Conservation (phyloP, 2,329 filamentous ascomycete species). For the Ustulina deusta region DNA sequence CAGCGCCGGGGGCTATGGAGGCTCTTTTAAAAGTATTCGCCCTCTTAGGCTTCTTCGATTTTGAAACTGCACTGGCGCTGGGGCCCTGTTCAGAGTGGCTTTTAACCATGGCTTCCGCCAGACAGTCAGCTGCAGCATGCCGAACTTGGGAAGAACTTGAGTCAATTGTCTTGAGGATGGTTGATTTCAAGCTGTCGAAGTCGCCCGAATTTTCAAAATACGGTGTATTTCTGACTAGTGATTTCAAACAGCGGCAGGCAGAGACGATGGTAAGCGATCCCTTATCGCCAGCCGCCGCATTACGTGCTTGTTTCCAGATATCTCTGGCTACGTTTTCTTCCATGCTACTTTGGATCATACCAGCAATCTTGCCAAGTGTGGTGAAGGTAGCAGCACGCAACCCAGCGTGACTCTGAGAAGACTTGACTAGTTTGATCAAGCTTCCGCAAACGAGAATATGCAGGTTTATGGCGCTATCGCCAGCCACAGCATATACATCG, state of each 20-base stretch:
- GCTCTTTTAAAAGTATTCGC: conserved; percentile 62
- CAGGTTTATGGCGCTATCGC: conserved; percentile 89
- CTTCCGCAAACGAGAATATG: conserved; percentile 79
- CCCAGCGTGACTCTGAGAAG: conserved; percentile 82
- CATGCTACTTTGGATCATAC: conserved; percentile 79
- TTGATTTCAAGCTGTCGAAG: conserved; percentile 87
- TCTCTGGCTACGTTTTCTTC: conserved; percentile 90
- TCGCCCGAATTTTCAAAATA: conserved; percentile 92
- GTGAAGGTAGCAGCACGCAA: conserved; percentile 82
- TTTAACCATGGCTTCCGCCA: conserved; percentile 86
- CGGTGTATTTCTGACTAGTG: conserved; percentile 76
- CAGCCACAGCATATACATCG: conserved; percentile 89
- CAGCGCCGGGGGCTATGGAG: conserved; percentile 69
- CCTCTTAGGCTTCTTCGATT: conserved; percentile 74
- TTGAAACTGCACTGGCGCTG: conserved; percentile 62
- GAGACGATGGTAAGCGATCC: conserved; percentile 82
- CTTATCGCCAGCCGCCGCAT: conserved; percentile 81
- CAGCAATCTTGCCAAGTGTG: conserved; percentile 79
- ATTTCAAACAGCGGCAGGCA: conserved; percentile 82
- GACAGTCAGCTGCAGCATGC: conserved; percentile 85
- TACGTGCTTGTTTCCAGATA: conserved; percentile 91
- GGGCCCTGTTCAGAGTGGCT: conserved; percentile 74
- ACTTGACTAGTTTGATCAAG: conserved; percentile 83
- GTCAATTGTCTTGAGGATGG: conserved; percentile 89
- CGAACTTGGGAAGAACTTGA: conserved; percentile 79